Conservation (phyloP, 108 stramenopile species). For the Epipyxis sp. region DNA sequence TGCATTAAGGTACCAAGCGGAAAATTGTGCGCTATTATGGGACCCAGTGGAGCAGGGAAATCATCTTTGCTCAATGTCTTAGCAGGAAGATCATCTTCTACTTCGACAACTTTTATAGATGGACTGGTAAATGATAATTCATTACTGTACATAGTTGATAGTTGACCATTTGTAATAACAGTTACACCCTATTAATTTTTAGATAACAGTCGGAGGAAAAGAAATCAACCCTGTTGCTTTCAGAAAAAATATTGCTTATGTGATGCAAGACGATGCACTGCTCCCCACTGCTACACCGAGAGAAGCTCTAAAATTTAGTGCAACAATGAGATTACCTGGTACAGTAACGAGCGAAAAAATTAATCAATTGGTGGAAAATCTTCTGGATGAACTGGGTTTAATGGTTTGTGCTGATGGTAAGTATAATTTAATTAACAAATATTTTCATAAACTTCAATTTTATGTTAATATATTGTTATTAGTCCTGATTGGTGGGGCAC, state of each 20-base stretch:
- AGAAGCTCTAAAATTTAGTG: conserved; percentile 31
- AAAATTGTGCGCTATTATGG: conserved; percentile 26
- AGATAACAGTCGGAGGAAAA: conserved; percentile 18
- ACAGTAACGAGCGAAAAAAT: background rate
- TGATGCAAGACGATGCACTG: conserved; percentile 43
- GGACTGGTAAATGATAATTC: background rate
- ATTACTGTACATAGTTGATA: too few species aligned
- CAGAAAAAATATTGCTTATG: conserved; percentile 27
- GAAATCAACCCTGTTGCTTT: conserved; percentile 19
- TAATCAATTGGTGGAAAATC: conserved; percentile 10
- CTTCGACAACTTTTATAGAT: background rate
- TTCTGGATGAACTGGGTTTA: conserved; percentile 14
- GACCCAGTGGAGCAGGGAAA: conserved; percentile 21
- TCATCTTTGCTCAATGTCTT: conserved; percentile 33
- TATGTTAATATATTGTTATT: too few species aligned
- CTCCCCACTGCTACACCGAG: conserved; percentile 33
- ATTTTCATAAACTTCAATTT: too few species aligned
- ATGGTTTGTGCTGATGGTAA: conserved; percentile 19
- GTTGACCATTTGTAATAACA: too few species aligned
- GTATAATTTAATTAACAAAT: too few species aligned
- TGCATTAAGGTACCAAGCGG: background rate
- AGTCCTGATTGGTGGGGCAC: conserved; percentile 22
- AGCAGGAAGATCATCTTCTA: conserved; percentile 3
- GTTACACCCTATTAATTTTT: too few species aligned
- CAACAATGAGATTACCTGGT: conserved; percentile 31